phyloP scores from a whole-genome alignment of 305 asterid genomes.

The Lippia alba region DNA sequence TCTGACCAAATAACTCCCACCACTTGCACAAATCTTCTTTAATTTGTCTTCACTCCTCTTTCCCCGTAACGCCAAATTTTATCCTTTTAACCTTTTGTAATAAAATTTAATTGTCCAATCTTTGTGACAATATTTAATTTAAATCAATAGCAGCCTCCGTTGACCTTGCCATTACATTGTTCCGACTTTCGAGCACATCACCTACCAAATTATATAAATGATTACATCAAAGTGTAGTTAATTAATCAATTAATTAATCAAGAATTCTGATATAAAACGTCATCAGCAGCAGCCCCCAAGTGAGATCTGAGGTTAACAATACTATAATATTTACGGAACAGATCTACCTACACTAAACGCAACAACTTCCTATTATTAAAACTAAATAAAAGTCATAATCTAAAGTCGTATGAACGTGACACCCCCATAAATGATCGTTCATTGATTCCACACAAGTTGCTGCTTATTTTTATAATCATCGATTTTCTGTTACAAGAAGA shows the following conservation, averaged over 20 bases:
- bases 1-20: no score
- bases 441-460: no score
- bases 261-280: neutral
- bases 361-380: no score
- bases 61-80: no score
- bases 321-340: neutral
- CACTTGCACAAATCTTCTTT: no score
- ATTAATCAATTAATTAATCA: no score
- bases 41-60: no score
- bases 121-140: neutral
- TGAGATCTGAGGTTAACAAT: neutral
- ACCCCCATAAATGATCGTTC: neutral
- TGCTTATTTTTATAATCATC: neutral
- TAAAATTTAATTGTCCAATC: neutral
- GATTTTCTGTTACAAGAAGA: neutral
- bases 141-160: neutral
- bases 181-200: neutral
- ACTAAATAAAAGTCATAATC: neutral
- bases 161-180: constrained; percentile 18
- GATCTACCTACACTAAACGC: neutral
- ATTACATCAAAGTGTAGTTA: neutral
- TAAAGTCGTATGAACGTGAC: constrained; percentile 21
- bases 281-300: neutral
- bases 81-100: no score
- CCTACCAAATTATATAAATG: no score